Conservation (phyloP, 139 green algal genomes). For the Chlamydomonas sphaeroides region DNA sequence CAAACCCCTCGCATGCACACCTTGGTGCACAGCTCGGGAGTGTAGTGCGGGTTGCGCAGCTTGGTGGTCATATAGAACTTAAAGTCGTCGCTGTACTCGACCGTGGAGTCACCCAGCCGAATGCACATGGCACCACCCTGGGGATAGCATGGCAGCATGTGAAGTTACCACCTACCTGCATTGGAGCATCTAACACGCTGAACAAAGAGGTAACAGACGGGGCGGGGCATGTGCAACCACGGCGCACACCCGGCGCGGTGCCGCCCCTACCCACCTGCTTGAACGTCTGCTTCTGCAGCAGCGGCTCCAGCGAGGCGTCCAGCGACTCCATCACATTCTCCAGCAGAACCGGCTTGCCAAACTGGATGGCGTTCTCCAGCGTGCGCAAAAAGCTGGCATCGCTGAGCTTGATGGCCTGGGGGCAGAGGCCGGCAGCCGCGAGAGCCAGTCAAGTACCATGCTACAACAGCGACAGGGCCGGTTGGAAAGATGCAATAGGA, state of each 20-base stretch:
- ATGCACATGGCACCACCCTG: conserved; percentile 70
- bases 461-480: no score
- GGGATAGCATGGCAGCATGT: no score
- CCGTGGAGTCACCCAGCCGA: conserved; percentile 76
- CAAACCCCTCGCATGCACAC: no score
- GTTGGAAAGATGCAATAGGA: no score
- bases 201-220: no score
- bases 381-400: conserved; percentile 82
- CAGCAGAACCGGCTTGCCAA: conserved; percentile 83
- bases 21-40: conserved; percentile 85
- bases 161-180: no score
- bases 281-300: conserved; percentile 81
- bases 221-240: no score
- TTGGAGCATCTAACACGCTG: no score
- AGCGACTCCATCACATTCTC: conserved; percentile 87
- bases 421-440: no score
- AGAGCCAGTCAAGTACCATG: no score
- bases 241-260: no score
- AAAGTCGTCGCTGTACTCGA: conserved; percentile 85
- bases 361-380: conserved; percentile 85
- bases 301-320: conserved; percentile 83
- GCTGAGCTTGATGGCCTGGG: conserved; percentile 78
- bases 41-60: conserved; percentile 88
- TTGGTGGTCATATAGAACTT: conserved; percentile 93
- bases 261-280: conserved; percentile 67